Conservation (phyloP, 148 eudicot species). For the Mesembryanthemum crystallinum region DNA sequence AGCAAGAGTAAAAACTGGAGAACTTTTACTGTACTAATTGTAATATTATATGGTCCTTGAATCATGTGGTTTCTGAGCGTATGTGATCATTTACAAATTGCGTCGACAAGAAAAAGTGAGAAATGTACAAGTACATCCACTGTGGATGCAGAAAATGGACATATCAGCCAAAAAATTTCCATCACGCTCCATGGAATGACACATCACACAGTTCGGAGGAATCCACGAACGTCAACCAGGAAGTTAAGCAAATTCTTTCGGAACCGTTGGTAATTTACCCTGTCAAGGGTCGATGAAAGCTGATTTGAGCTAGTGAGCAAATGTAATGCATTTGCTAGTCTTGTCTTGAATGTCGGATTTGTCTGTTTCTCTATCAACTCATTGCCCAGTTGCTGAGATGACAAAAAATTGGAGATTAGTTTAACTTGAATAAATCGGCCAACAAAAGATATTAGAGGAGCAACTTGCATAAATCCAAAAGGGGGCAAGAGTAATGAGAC, state of each 20-base stretch:
- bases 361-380: conserved; percentile 77
- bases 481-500: too few species aligned
- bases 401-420: background rate
- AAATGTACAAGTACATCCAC: background rate
- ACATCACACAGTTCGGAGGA: conserved; percentile 66
- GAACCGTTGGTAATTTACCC: conserved; percentile 77
- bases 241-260: conserved; percentile 75
- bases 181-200: background rate
- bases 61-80: background rate
- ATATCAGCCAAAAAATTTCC: background rate
- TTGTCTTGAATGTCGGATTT: conserved; percentile 50
- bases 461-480: too few species aligned
- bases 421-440: background rate
- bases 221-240: conserved; percentile 85
- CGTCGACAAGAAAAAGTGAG: background rate
- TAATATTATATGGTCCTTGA: background rate
- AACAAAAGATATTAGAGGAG: too few species aligned
- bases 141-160: background rate
- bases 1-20: too few species aligned
- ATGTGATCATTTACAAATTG: background rate
- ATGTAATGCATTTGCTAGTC: conserved; percentile 77
- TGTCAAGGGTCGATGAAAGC: conserved; percentile 70
- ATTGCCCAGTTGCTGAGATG: conserved; percentile 58
- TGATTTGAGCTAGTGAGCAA: conserved; percentile 61
- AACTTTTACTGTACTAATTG: too few species aligned